Conservation (phyloP, 2,329 filamentous ascomycete genomes). For the Botrytis porri region DNA sequence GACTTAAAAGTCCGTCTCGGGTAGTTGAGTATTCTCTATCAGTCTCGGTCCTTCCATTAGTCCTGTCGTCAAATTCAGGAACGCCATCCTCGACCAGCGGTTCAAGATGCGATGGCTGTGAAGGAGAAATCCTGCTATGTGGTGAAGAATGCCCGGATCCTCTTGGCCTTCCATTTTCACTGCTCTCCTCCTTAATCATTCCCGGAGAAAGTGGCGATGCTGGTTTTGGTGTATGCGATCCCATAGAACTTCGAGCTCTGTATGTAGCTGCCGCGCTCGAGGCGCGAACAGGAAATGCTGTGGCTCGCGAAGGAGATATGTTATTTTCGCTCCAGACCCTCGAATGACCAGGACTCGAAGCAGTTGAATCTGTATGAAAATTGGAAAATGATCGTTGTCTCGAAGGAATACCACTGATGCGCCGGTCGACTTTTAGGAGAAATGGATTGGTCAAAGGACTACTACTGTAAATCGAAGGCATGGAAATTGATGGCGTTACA, state of each 20-base stretch:
- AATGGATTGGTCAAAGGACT: slow-evolving; percentile 41
- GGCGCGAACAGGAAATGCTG: slow-evolving; percentile 52
- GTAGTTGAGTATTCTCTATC: slow-evolving; percentile 29
- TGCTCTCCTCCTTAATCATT: slow-evolving; percentile 21
- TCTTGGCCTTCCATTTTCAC: slow-evolving; percentile 20
- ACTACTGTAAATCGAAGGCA: slow-evolving; percentile 43
- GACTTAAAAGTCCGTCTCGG: slow-evolving; percentile 29
- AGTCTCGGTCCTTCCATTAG: slow-evolving; percentile 28
- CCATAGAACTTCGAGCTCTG: slow-evolving; percentile 37
- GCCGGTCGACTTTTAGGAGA: slow-evolving; percentile 28
- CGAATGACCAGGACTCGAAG: slow-evolving; percentile 49
- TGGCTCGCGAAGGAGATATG: slow-evolving; percentile 45
- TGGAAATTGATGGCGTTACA: slow-evolving; percentile 48
- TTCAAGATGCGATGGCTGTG: slow-evolving; percentile 43
- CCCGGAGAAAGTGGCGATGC: slow-evolving; percentile 21
- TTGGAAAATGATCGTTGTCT: slow-evolving; percentile 30
- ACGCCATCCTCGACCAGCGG: slow-evolving; percentile 54
- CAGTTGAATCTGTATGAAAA: slow-evolving; percentile 29
- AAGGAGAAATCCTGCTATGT: slow-evolving; percentile 27
- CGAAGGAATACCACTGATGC: slow-evolving; percentile 24
- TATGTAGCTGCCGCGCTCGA: slow-evolving; percentile 60
- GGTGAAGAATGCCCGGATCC: slow-evolving; percentile 24
- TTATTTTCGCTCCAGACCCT: slow-evolving; percentile 62
- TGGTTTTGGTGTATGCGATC: slow-evolving; percentile 18
- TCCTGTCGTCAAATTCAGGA: slow-evolving; percentile 29